Evolutionary conservation across 2,329 filamentous ascomycete species (phyloP), one percentile per base, ranked within the genome.

Genomic region (Sarocladium strictum): DNA sequence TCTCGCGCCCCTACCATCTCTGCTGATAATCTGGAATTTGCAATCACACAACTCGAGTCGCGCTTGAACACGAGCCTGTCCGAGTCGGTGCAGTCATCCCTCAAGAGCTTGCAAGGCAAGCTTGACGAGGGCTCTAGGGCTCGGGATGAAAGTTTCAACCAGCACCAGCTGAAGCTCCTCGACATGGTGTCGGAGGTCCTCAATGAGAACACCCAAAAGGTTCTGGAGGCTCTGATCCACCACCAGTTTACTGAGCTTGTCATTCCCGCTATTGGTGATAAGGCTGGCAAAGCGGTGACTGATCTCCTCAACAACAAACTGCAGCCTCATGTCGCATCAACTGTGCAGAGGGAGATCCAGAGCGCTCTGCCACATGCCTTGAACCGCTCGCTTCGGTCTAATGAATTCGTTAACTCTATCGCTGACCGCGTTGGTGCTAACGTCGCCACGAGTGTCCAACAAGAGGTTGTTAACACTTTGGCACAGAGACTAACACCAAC

Each of bases 241-340:
- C 79, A 84, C 49, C 87, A 88, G 67, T 89, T 96, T 60, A 81
- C 89, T 58, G 79, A 84, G 54, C 79, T 84, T 14, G 83, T 97
- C 43, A 76, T 96, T 53, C 93, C 94, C 11, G 77, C 85, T 29
- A 75, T 97, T 55, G 80, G 84, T 38, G 79, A 85, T 53, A 77
- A 85, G 40, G 84, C 89, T 14, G 78, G 82, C 43, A 81, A 83
- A 58, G 80, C 86, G 3, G 77, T 96, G 26, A 81, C 86, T 54
- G 85, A 87, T 58, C 84, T 89, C 65, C 76, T 97, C 23, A 79
- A 83, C 55, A 78, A 81, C 59, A 83, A 84, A 57, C 72, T 97
- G 54, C 80, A 82, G 59, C 78, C 83, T 50, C 79, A 87, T 53
- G 70, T 95, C 37, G 77, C 82, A n/a, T 77, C 79, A 38, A 75